Evolutionary conservation across 2,329 filamentous ascomycete genomes (phyloP).

Genomic region (Talaromyces sp.): DNA sequence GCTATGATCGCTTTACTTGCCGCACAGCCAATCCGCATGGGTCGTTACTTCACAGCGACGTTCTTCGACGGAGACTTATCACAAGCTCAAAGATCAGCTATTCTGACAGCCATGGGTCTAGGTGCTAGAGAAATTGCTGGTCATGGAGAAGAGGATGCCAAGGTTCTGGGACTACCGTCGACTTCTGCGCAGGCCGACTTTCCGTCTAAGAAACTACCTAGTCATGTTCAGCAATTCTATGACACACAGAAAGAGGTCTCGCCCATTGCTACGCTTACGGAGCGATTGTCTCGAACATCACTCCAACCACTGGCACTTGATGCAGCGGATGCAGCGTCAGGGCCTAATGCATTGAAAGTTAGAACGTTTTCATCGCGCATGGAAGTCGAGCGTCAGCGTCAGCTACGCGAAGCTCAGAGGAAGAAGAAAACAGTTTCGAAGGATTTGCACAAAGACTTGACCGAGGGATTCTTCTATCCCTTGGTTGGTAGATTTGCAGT

Average conservation of each 20-base stretch:
- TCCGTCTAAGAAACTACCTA: constrained; percentile 75
- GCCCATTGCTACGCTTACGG: constrained; percentile 66
- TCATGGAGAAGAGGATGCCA: constrained; percentile 56
- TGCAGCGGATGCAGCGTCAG: constrained; percentile 74
- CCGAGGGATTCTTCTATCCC: constrained; percentile 78
- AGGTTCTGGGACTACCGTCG: constrained; percentile 31
- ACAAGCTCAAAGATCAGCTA: constrained; percentile 73
- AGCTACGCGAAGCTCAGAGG: constrained; percentile 42
- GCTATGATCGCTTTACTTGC: constrained; percentile 78
- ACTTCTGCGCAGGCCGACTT: constrained; percentile 52
- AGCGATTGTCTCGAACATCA: constrained; percentile 66
- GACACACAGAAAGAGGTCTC: constrained; percentile 40
- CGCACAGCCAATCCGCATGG: constrained; percentile 72
- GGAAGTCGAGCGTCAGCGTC: constrained; percentile 57
- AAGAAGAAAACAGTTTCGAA: constrained; percentile 63
- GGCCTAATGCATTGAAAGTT: constrained; percentile 82
- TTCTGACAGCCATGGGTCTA: constrained; percentile 79
- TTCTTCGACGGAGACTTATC: constrained; percentile 94
- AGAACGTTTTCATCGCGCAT: constrained; percentile 82
- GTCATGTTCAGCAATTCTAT: constrained; percentile 71
- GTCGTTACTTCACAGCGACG: constrained; percentile 75
- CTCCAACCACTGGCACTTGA: constrained; percentile 77
- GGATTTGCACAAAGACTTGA: constrained; percentile 71
- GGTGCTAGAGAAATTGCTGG: constrained; percentile 82
- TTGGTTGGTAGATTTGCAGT: constrained; percentile 77